Conservation (phyloP, 768 basidiomycete species). For the Mycena floridula region DNA sequence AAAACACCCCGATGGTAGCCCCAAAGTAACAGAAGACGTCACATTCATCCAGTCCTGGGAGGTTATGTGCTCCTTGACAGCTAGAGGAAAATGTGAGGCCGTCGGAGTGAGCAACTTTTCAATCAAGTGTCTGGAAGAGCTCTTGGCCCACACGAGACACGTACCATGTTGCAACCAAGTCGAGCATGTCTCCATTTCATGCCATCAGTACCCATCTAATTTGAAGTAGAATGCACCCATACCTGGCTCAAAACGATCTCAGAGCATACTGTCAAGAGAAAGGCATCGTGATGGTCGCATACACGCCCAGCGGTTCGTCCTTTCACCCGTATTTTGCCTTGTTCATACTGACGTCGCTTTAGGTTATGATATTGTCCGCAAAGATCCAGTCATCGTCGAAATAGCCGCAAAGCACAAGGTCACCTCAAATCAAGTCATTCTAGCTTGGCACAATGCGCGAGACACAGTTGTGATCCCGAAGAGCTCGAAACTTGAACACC, state of each 20-base stretch:
- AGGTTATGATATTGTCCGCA: slow-evolving; percentile 14
- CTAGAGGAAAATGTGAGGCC: slow-evolving; percentile 38
- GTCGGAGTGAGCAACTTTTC: slow-evolving; percentile 60
- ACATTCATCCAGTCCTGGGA: slow-evolving; percentile 42
- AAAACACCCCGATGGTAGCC: slow-evolving; percentile 21
- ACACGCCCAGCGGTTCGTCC: slow-evolving; percentile 38
- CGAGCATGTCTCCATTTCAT: slow-evolving; percentile 24
- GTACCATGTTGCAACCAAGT: slow-evolving; percentile 44
- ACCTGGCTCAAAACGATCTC: slow-evolving; percentile 43
- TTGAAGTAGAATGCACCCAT: slow-evolving; percentile 36
- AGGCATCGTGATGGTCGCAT: slow-evolving; percentile 44
- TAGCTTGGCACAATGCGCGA: slow-evolving; percentile 5
- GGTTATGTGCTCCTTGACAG: slow-evolving; percentile 41
- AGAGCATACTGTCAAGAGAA: slow-evolving; percentile 40
- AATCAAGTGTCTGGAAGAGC: slow-evolving; percentile 39
- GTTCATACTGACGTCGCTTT: not conserved
- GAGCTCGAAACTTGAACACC: slow-evolving; percentile 25
- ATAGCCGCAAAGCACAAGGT: slow-evolving; percentile 15
- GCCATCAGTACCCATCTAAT: not conserved
- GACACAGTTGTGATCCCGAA: slow-evolving; percentile 10
- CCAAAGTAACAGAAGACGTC: slow-evolving; percentile 22
- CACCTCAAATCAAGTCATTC: slow-evolving; percentile 3
- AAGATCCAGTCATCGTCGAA: slow-evolving; percentile 17
- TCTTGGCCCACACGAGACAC: slow-evolving; percentile 35
- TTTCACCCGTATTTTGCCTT: not conserved